A percentile compares a stretch with the other conserved stretches of the same genome.
Evolutionary conservation across 495 filamentous ascomycete species (phyloP).

Genomic region (Penicillium simplicissimum): DNA sequence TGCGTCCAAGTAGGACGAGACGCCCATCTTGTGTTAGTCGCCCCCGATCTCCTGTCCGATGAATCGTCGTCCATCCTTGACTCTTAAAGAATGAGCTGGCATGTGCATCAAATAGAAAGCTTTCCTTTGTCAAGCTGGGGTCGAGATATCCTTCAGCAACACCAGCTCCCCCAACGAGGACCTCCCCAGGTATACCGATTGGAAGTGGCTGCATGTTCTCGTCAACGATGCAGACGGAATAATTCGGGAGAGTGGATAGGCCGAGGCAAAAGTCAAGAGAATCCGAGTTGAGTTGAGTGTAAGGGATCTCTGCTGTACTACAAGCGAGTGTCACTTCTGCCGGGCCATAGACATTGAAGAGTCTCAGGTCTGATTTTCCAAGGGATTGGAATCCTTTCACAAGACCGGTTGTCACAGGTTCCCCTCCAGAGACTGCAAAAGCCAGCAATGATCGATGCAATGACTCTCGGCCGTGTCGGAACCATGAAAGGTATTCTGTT

Average conservation of each 20-base stretch:
- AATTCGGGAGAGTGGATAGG: constrained; percentile 43
- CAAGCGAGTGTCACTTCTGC: constrained; percentile 32
- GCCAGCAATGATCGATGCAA: constrained; percentile 7
- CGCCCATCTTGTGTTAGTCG: constrained; percentile 31
- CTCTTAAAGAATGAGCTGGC: constrained; percentile 19
- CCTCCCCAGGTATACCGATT: constrained; percentile 45
- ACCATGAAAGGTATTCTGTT: constrained; percentile 41
- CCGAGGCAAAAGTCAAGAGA: background rate
- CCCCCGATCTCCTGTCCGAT: constrained; percentile 31
- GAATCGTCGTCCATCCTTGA: constrained; percentile 31
- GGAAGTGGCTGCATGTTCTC: constrained; percentile 40
- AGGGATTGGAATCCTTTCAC: constrained; percentile 25
- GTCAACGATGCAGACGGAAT: constrained; percentile 51
- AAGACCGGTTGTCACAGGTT: constrained; percentile 19
- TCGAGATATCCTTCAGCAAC: constrained; percentile 45
- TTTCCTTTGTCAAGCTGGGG: constrained; percentile 30
- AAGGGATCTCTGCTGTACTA: constrained; percentile 18
- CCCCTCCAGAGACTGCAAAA: constrained; percentile 22
- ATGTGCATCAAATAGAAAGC: constrained; percentile 39
- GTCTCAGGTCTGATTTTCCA: constrained; percentile 15
- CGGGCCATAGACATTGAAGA: constrained; percentile 39
- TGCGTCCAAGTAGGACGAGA: constrained; percentile 37
- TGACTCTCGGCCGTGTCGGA: constrained; percentile 28
- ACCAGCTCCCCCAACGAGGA: constrained; percentile 45
- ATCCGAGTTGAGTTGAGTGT: background rate